phyloP scores from a whole-genome alignment of 2,329 filamentous ascomycete species.

The Cordyceps militaris region DNA sequence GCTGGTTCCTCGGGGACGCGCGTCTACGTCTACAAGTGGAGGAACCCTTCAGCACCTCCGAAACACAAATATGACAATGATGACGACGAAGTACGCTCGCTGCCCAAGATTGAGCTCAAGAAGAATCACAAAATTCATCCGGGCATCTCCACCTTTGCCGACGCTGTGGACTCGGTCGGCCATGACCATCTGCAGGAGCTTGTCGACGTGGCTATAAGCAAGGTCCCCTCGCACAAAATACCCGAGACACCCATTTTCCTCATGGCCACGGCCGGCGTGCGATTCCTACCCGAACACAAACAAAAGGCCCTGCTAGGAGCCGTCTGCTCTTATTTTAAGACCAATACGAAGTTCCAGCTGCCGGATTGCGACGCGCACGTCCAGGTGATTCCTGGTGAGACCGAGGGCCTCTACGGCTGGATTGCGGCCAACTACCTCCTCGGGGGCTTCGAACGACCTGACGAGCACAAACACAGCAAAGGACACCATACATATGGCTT shows the following conservation, averaged over 20 bases:
- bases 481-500: constrained; percentile 94
- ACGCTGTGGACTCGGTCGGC: constrained; percentile 68
- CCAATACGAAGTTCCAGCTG: constrained; percentile 71
- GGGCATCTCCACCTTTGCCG: constrained; percentile 84
- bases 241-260: constrained; percentile 86
- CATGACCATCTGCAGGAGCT: constrained; percentile 73
- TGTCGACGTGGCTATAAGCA: constrained; percentile 70
- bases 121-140: constrained; percentile 92
- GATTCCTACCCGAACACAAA: constrained; percentile 68
- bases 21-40: constrained; percentile 91
- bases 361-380: constrained; percentile 88
- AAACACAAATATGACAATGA: constrained; percentile 33
- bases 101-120: constrained; percentile 78
- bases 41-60: constrained; percentile 61
- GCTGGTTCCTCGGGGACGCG: constrained; percentile 96
- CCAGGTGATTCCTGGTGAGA: constrained; percentile 91
- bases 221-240: constrained; percentile 70
- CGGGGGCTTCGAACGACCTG: constrained; percentile 76
- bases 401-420: constrained; percentile 95
- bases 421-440: constrained; percentile 93
- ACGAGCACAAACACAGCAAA: constrained; percentile 72
- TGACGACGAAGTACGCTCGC: constrained; percentile 43
- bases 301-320: constrained; percentile 65
- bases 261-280: constrained; percentile 93
- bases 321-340: constrained; percentile 75